These are phyloP conservation scores for Drosera capensis DNA, from an alignment of 148 eudicot species.

Conservation along the genomic window DNA sequence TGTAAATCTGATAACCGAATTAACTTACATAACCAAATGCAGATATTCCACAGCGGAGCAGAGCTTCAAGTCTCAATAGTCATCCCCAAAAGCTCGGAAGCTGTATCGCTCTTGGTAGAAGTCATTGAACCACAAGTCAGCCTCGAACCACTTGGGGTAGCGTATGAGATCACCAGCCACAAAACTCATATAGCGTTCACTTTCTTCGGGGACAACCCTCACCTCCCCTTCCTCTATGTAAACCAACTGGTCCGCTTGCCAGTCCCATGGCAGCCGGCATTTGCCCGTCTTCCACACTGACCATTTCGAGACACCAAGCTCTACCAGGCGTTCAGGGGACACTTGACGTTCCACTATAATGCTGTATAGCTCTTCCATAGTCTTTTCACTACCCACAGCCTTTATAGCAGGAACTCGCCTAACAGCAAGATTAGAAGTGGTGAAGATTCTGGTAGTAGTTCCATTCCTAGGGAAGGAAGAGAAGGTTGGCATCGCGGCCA, in stretches of 20 bases:
- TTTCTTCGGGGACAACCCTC: slow-evolving; percentile 90
- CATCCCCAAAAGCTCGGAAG: slow-evolving; percentile 88
- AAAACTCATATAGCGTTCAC: slow-evolving; percentile 58
- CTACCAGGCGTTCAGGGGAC: slow-evolving; percentile 40
- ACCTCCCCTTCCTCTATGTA: slow-evolving; percentile 97
- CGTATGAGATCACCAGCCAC: slow-evolving; percentile 89
- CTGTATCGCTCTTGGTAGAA: slow-evolving; percentile 86
- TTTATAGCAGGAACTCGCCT: slow-evolving; percentile 13
- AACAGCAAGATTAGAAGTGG: background rate
- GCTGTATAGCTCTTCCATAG: slow-evolving; percentile 73
- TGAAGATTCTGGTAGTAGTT: slow-evolving; percentile 8
- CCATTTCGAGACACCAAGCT: slow-evolving; percentile 71
- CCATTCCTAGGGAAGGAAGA: slow-evolving; percentile 17
- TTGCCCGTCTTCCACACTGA: slow-evolving; percentile 89
- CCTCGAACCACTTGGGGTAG: slow-evolving; percentile 98
- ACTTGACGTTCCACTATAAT: slow-evolving; percentile 64
- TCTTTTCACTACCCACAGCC: slow-evolving; percentile 45
- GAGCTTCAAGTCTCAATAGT: too few species aligned
- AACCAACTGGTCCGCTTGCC: slow-evolving; percentile 93
- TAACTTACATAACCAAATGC: too few species aligned
- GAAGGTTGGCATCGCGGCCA: slow-evolving; percentile 26
- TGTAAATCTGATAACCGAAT: too few species aligned
- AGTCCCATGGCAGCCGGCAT: slow-evolving; percentile 89
- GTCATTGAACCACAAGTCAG: slow-evolving; percentile 80
- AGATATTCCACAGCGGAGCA: too few species aligned